phyloP scores from a whole-genome alignment of 2,329 filamentous ascomycete species.

The Didymella keratinophila region DNA sequence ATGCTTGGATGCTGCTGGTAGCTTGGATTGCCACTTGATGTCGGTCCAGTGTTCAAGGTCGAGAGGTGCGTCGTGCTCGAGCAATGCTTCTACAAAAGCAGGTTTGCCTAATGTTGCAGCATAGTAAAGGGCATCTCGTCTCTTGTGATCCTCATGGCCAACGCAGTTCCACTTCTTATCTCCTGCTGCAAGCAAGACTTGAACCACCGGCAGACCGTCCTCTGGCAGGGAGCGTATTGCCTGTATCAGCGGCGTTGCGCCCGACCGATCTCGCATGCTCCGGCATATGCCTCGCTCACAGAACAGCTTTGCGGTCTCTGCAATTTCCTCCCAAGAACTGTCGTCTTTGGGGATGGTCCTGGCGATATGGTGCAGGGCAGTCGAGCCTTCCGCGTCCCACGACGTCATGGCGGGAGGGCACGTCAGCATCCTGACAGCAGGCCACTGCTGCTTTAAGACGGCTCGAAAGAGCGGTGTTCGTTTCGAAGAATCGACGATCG shows the following conservation, averaged over 20 bases:
- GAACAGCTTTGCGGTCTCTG: constrained; percentile 32
- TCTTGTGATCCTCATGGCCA: constrained; percentile 43
- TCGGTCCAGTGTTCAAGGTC: constrained; percentile 37
- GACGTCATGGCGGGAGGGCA: constrained; percentile 41
- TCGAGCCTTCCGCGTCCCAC: constrained; percentile 43
- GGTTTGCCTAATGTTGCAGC: constrained; percentile 38
- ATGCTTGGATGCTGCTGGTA: not conserved
- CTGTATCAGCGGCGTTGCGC: constrained; percentile 46
- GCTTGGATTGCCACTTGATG: constrained; percentile 19
- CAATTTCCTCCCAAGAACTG: constrained; percentile 40
- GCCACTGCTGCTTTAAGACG: constrained; percentile 39
- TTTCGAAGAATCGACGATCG: constrained; percentile 32
- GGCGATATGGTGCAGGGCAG: constrained; percentile 44
- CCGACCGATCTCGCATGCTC: constrained; percentile 44
- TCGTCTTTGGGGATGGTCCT: constrained; percentile 32
- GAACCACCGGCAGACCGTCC: constrained; percentile 39
- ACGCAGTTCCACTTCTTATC: constrained; percentile 36
- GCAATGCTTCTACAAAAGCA: constrained; percentile 35
- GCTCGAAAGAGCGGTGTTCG: constrained; percentile 44
- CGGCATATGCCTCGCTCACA: constrained; percentile 44
- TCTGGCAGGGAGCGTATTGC: constrained; percentile 41
- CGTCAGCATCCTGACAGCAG: constrained; percentile 37
- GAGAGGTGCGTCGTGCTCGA: constrained; percentile 41
- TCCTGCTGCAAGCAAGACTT: constrained; percentile 34
- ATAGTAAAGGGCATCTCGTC: constrained; percentile 39